Conservation (phyloP, 2,329 filamentous ascomycete genomes). For the Alternaria brassicae region DNA sequence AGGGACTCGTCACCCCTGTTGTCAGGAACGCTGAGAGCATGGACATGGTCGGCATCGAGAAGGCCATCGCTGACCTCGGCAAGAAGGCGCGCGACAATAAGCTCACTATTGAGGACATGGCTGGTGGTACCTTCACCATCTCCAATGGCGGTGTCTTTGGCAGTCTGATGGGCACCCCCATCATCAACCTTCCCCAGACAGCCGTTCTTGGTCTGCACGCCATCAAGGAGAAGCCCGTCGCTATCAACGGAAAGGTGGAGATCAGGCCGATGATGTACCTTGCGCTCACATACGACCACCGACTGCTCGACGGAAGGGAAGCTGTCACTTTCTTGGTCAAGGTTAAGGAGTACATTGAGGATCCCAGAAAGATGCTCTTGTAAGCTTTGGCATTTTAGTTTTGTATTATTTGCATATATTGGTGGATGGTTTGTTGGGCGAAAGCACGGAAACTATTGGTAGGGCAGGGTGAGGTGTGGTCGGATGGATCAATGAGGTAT, state of each 20-base stretch:
- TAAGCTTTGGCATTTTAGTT: slow-evolving; percentile 3
- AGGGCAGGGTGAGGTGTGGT: not conserved
- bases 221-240: slow-evolving; percentile 93
- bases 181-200: slow-evolving; percentile 96
- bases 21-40: slow-evolving; percentile 90
- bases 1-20: slow-evolving; percentile 94
- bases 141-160: slow-evolving; percentile 97
- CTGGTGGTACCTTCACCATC: slow-evolving; percentile 96
- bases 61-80: slow-evolving; percentile 88
- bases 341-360: slow-evolving; percentile 97
- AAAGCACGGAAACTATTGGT: not conserved
- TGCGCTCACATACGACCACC: slow-evolving; percentile 96
- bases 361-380: slow-evolving; percentile 89
- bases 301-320: slow-evolving; percentile 91
- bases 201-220: slow-evolving; percentile 91
- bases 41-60: slow-evolving; percentile 89
- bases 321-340: slow-evolving; percentile 96
- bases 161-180: slow-evolving; percentile 95
- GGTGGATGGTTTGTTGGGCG: not conserved
- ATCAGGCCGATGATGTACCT: slow-evolving; percentile 99
- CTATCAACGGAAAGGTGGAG: slow-evolving; percentile 90
- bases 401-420: slow-evolving; percentile 1
- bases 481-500: not conserved
- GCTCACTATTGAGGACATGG: slow-evolving; percentile 99
- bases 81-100: slow-evolving; percentile 98